Base-by-base conservation (phyloP, 306 rosid species). In the Rosa chinensis region DNA sequence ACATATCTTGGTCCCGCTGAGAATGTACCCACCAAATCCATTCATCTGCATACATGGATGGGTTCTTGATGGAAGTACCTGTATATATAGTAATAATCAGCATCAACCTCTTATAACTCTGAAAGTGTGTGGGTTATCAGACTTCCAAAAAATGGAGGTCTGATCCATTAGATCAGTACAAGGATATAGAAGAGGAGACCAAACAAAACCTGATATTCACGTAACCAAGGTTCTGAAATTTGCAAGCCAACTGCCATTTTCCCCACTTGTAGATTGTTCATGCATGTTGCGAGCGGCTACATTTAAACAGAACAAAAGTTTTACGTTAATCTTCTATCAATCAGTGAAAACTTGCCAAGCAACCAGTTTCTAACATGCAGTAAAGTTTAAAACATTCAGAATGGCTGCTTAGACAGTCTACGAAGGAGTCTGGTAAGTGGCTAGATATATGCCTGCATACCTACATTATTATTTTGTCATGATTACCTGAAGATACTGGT, bases 171-270 rank as follows among this genome's bases (percentile, higher is more conserved):
- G n/a, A 32, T 14, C 4, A 12, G 20, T 28, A 9, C 5, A 13
- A 53, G 25, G 71, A 66, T 35, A 69, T 37, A 40, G 32, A 67
- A 73, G 8, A 61, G 23, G 16, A 68, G 12, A 79, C 39, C 50
- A 32, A 78, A 78, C 49, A 25, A 37, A 84, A 93, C 99, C 99
- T 95, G 99, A 84, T 95, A 95, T 92, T 95, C 99, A 6, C 99
- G 99, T n/a, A 92, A 85, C 99, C 98, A 92, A 43, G 99, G 99
- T 87, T 95, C 99, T 69, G 97, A 77, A 82, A 95, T 92, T 86
- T 95, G 99, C 90, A 95, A 78, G 72, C 94, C 94, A 85, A 92
- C 87, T 53, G 98, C 99, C 94, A 92, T 84, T 89, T 92, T 95
- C 82, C 25, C 92, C 52, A 79, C 85, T 88, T 91, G 98, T 75